Evolutionary conservation across 2,329 filamentous ascomycete species (phyloP).

Genomic region (Colletotrichum theobromicola): DNA sequence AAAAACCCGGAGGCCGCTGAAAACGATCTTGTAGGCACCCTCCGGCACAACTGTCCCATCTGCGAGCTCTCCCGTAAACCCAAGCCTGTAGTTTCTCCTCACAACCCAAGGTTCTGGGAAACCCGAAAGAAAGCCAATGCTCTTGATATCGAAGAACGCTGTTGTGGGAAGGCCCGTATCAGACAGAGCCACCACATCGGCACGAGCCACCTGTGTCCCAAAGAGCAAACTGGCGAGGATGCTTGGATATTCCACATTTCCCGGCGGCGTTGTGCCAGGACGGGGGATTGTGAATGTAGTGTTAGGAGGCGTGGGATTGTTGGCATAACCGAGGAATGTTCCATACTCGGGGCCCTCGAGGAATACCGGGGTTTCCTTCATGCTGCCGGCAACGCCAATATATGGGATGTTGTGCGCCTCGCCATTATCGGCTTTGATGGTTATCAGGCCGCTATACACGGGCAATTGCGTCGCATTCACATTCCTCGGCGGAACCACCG

Average conservation of each 20-base stretch:
- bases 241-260: background rate
- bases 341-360: background rate
- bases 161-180: background rate
- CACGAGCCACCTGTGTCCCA: conserved; percentile 21
- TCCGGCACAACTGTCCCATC: conserved; percentile 27
- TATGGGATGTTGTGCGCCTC: conserved; percentile 44
- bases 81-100: background rate
- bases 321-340: conserved; percentile 9
- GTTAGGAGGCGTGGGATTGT: conserved; percentile 20
- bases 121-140: conserved; percentile 22
- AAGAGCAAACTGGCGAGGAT: background rate
- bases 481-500: conserved; percentile 29
- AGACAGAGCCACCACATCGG: conserved; percentile 24
- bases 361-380: conserved; percentile 22
- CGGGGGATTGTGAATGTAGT: conserved; percentile 27
- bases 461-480: conserved; percentile 36
- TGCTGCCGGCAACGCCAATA: conserved; percentile 36
- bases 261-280: background rate
- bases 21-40: conserved; percentile 28
- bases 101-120: conserved; percentile 15
- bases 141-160: conserved; percentile 22
- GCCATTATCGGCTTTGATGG: conserved; percentile 41
- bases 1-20: conserved; percentile 27
- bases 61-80: conserved; percentile 24
- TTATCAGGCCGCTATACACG: conserved; percentile 47